phyloP scores from a whole-genome alignment of 495 filamentous ascomycete species.

The Durotheca rogersii region DNA sequence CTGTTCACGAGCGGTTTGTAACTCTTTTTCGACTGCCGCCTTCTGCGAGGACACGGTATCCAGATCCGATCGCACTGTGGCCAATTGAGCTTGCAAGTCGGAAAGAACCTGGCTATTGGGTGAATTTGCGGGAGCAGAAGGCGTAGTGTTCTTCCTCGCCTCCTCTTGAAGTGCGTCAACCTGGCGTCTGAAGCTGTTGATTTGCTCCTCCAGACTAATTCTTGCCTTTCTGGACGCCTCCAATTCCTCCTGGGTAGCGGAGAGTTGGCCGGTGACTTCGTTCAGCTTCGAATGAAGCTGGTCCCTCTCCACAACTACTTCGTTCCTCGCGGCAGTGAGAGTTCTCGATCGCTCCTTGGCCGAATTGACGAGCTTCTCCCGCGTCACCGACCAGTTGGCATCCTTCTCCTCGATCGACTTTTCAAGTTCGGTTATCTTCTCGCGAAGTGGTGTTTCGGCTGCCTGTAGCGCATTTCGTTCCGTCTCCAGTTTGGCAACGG shows the following conservation, averaged over 20 bases:
- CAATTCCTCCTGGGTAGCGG: conserved; percentile 40
- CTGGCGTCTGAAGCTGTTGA: conserved; percentile 38
- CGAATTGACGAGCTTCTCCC: conserved; percentile 46
- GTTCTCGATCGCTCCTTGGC: conserved; percentile 51
- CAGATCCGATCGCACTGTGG: conserved; percentile 40
- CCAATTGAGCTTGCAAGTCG: conserved; percentile 35
- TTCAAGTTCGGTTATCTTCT: conserved; percentile 51
- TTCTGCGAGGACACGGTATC: conserved; percentile 44
- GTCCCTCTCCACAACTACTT: conserved; percentile 42
- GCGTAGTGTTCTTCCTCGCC: conserved; percentile 23
- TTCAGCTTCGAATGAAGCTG: conserved; percentile 38
- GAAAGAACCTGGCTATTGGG: conserved; percentile 19
- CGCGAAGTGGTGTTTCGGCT: conserved; percentile 59
- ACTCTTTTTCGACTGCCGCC: conserved; percentile 43
- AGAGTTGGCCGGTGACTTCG: conserved; percentile 36
- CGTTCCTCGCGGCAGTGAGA: conserved; percentile 44
- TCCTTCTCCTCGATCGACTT: conserved; percentile 46
- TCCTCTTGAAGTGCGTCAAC: conserved; percentile 39
- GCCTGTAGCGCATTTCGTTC: conserved; percentile 69
- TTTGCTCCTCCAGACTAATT: conserved; percentile 40
- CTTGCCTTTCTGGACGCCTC: conserved; percentile 40
- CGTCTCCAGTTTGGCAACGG: conserved; percentile 58
- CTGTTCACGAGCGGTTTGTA: conserved; percentile 48
- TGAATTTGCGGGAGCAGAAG: conserved; percentile 11
- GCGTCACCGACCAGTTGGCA: conserved; percentile 41